Evolutionary conservation across 495 filamentous ascomycete genomes (phyloP), one percentile per base, ranked within the genome.

Genomic region (Poronia punctata): DNA sequence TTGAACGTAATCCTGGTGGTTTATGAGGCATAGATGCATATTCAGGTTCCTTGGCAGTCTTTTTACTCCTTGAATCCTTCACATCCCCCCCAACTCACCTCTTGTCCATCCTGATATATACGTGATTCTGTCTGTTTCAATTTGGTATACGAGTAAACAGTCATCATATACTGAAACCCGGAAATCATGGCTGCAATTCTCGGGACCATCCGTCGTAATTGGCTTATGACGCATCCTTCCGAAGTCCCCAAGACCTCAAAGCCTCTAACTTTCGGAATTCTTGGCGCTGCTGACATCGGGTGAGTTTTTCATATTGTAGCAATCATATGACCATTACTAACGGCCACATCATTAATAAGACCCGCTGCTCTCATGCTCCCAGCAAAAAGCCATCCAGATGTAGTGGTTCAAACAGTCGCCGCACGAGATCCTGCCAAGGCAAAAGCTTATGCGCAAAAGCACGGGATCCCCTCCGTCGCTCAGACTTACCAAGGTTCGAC

Each of bases 331-430:
- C 3, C 4, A n/a, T n/a, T n/a, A n/a, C n/a, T n/a, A n/a, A n/a
- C n/a, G n/a, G n/a, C n/a, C n/a, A n/a, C n/a, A n/a, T n/a, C n/a
- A 12, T 31, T 17, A n/a, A 40, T 15, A 32, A 42, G 78, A 5
- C 71, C 74, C 1, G n/a, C 54, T 1, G 61, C 75, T 7, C 38
- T 84, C 8, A 75, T 82, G 24, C 46, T 38, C n/a, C 75, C 80
- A 0, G 76, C 79, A 5, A 70, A 61, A 35, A 63, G 64, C 5
- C 79, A 83, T 47, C 64, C 78, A 0, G 78, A 79, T 31, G 73
- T 80, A 20, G 62, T 78, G 15, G 43, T 86, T 23, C 64, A 65
- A 1, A 72, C 72, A 1, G 68, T 86, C 0, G 75, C 80, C 5
- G 74, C 79, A 5, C 65, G 78, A n/a, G 71, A 80, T 44, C 47